Conservation (phyloP, 768 basidiomycete species). For the Scleroderma citrinum region DNA sequence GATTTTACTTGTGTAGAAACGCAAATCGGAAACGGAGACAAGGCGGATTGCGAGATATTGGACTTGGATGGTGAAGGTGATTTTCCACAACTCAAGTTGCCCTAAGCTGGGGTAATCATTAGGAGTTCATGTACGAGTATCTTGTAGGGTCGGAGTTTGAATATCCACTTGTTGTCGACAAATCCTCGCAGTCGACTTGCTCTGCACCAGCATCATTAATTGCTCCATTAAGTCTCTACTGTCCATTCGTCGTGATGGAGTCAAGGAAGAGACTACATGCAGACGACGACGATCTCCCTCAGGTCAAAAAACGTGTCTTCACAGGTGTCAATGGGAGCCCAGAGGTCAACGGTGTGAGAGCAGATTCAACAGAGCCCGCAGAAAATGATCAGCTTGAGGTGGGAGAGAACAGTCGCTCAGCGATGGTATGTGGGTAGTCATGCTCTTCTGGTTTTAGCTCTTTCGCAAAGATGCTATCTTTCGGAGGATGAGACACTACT, state of each 20-base stretch:
- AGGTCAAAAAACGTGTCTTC: conserved; percentile 54
- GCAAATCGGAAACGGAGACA: conserved; percentile 77
- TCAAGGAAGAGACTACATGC: conserved; percentile 54
- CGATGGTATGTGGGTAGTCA: conserved; percentile 18
- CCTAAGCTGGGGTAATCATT: background rate
- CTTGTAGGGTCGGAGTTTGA: conserved; percentile 23
- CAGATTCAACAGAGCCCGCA: conserved; percentile 38
- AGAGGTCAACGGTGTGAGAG: conserved; percentile 43
- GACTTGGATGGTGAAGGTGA: conserved; percentile 34
- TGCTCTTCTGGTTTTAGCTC: conserved; percentile 38
- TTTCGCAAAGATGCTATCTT: conserved; percentile 86
- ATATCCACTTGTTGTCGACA: conserved; percentile 8
- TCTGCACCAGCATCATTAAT: conserved; percentile 5
- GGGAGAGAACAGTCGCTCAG: conserved; percentile 17
- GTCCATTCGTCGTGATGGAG: conserved; percentile 36
- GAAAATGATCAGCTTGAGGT: conserved; percentile 64
- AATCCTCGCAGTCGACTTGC: conserved; percentile 10
- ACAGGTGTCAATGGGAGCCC: conserved; percentile 47
- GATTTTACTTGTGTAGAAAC: conserved; percentile 91
- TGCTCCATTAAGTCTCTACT: conserved; percentile 7
- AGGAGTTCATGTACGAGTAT: background rate
- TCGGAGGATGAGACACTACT: conserved; percentile 78
- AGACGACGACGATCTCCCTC: conserved; percentile 43
- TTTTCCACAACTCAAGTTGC: conserved; percentile 27
- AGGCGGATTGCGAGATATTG: conserved; percentile 82